Base-by-base conservation (phyloP, 352 stramenopile genomes). In the Pelagophyceae sp. region DNA sequence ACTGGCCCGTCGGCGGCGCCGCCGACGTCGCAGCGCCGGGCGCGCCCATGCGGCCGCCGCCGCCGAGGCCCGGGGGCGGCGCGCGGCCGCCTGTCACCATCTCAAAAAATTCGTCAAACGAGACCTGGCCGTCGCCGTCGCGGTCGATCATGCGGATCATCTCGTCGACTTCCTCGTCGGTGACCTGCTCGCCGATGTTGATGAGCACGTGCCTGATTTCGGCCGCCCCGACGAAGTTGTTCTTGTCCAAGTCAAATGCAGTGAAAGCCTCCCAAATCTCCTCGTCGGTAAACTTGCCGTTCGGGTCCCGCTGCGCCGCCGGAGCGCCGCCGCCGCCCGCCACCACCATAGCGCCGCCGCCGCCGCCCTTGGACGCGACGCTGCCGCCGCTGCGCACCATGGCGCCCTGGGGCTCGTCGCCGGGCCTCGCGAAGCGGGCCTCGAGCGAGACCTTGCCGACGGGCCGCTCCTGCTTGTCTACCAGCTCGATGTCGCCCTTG, bases 101-200 rank as follows among this genome's bases (percentile, higher is more conserved):
- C 45, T 88, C 83, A 81, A 97, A 97, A 78, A 98, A 97, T 81
- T 98, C 93, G 72, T 95, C 91, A 85, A 96, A 97, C 64, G 87
- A 92, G 35, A 97, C 92, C 83, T 97, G 92, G 0, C 93, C 92
- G 82, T 98, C 93, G 60, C 93, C 93, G 77, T 97, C 93, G 54
- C 94, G 92, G 79, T 97, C 93, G 11, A 96, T 90, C 91, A 97
- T 97, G 72, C 92, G 90, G 81, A 98, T 97, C 93, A 97, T 97
- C 82, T 97, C 91, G 81, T 97, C 93, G 3, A 97, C 89, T 86
- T 98, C 93, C 85, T 97, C 93, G 79, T 98, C 93, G 1, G 92
- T 97, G 15, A 91, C 91, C 31, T 90, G 90, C 83, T 98, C 93
- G 35, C 93, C 93, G 80, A 97, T 97, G 76, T 96, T 98, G 72